A percentile compares a stretch with the other conserved stretches of the same genome.
Evolutionary conservation across 306 rosid genomes (phyloP).

Genomic region (Alnus rubra): DNA sequence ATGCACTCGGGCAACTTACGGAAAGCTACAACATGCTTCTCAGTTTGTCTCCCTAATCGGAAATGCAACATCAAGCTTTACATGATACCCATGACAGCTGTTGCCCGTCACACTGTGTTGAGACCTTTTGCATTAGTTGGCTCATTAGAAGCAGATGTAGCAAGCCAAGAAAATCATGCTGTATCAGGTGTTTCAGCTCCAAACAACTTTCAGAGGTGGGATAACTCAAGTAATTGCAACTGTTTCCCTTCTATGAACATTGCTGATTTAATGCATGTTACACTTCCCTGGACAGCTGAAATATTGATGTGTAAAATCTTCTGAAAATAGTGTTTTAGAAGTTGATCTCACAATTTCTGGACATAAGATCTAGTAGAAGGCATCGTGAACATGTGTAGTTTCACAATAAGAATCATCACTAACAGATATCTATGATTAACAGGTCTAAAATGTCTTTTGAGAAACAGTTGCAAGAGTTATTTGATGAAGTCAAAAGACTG

Average conservation of each 20-base stretch:
- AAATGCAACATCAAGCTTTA: conserved; percentile 42
- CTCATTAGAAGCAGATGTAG: conserved; percentile 36
- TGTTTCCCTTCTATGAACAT: conserved; percentile 9
- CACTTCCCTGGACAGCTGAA: neutral
- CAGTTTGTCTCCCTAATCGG: conserved; percentile 38
- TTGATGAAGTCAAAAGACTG: conserved; percentile 77
- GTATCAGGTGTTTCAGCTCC: conserved; percentile 42
- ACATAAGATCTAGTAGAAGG: neutral
- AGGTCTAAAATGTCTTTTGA: conserved; percentile 40
- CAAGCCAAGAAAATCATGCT: conserved; percentile 25
- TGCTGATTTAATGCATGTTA: conserved; percentile 13
- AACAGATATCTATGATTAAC: neutral
- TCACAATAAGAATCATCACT: neutral
- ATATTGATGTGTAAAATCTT: neutral
- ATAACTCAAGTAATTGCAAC: conserved; percentile 16
- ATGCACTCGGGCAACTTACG: conserved; percentile 33
- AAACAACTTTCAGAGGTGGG: conserved; percentile 50
- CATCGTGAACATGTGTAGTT: neutral
- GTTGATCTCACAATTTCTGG: conserved; percentile 3
- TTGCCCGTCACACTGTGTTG: conserved; percentile 28
- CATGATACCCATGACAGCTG: conserved; percentile 34
- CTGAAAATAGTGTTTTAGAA: neutral
- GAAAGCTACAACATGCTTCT: conserved; percentile 38
- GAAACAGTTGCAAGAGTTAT: conserved; percentile 70
- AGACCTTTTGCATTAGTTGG: conserved; percentile 43